These are phyloP conservation scores for Ascosphaera pollenicola DNA, from an alignment of 2,329 filamentous ascomycete species.

Conservation along the genomic window DNA sequence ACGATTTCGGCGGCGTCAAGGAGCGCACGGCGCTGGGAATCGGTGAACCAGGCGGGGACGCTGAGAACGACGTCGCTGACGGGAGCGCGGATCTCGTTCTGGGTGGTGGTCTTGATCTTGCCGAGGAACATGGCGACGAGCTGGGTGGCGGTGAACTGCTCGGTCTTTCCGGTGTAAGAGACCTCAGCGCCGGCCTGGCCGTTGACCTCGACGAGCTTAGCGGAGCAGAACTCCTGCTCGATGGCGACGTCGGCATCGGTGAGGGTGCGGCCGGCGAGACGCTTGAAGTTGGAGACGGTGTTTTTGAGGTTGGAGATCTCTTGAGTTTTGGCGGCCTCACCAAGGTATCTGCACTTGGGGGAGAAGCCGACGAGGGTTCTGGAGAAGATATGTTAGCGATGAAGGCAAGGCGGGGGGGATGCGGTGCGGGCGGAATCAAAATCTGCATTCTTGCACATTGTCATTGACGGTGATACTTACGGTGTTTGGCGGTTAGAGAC, in stretches of 20 bases:
- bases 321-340: conserved; percentile 91
- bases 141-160: conserved; percentile 86
- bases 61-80: conserved; percentile 88
- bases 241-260: conserved; percentile 80
- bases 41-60: conserved; percentile 92
- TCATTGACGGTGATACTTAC: conserved; percentile 37
- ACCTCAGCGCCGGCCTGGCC: conserved; percentile 93
- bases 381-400: conserved; percentile 6
- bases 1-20: conserved; percentile 87
- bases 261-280: conserved; percentile 68
- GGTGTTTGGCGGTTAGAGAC: conserved; percentile 96
- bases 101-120: conserved; percentile 78
- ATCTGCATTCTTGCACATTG: conserved; percentile 7
- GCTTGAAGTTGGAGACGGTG: conserved; percentile 82
- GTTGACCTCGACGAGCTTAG: conserved; percentile 67
- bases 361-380: conserved; percentile 91
- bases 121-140: conserved; percentile 86
- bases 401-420: neutral
- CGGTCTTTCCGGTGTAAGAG: conserved; percentile 79
- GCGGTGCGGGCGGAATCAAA: conserved; percentile 5
- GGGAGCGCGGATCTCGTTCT: conserved; percentile 68
- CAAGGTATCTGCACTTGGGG: conserved; percentile 79
- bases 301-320: conserved; percentile 99
- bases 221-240: conserved; percentile 80
- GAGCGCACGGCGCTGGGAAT: conserved; percentile 70